These are phyloP conservation scores for Sarcodon aspratus DNA, from an alignment of 768 basidiomycete species.

Conservation along the genomic window DNA sequence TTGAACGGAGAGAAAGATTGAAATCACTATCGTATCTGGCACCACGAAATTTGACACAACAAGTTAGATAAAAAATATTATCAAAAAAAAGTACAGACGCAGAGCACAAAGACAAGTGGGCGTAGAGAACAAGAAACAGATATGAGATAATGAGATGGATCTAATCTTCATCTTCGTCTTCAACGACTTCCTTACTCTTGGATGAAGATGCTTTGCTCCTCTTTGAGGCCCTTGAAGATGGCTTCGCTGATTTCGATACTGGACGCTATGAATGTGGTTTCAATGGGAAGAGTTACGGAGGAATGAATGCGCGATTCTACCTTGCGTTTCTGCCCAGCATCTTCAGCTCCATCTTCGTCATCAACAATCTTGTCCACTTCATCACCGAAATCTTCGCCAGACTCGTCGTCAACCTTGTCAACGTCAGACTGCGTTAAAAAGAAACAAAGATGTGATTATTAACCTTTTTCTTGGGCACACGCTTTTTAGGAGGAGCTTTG, in stretches of 20 bases:
- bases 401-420: constrained; percentile 25
- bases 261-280: constrained; percentile 10
- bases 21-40: not conserved
- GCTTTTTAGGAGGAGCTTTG: constrained; percentile 34
- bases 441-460: constrained; percentile 12
- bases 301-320: constrained; percentile 20
- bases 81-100: not conserved
- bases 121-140: too few relatives aligned
- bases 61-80: not conserved
- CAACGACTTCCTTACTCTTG: not conserved
- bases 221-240: constrained; percentile 4
- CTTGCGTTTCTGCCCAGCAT: constrained; percentile 55
- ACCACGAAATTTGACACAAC: not conserved
- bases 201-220: constrained; percentile 4
- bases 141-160: not conserved
- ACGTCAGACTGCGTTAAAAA: not conserved
- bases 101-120: not conserved
- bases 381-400: constrained; percentile 35
- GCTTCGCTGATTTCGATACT: constrained; percentile 6
- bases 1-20: not conserved
- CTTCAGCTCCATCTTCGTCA: constrained; percentile 37
- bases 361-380: constrained; percentile 29
- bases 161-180: not conserved
- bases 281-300: not conserved
- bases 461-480: constrained; percentile 30